Base-by-base conservation (phyloP, 192 early-diverging fungal species). In the Coemansia sp. region DNA sequence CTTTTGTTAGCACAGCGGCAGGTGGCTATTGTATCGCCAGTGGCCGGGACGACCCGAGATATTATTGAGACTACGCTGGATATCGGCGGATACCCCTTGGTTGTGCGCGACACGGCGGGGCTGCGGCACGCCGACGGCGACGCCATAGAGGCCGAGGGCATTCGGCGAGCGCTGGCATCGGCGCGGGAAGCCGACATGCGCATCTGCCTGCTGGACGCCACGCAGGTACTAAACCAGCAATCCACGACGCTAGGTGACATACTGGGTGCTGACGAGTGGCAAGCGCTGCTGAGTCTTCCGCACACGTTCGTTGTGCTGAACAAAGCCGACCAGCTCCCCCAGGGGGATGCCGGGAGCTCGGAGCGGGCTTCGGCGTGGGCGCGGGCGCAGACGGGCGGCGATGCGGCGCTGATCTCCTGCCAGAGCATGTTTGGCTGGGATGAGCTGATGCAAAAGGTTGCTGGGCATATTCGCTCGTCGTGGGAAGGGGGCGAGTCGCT, bases 11-110 rank as follows among this genome's bases (percentile, higher is more conserved):
- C 91, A 3, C 87, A 87, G 61, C 79, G 89, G 31, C 87, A 89
- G 65, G 92, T 90, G 13, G 91, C 91, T 0, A 92, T 93, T 45
- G 91, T 91, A 34, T 91, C 90, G 35, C 83, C 86, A 6, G 84
- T 87, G 21, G 88, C 91, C 29, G 92, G 92, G 16, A 93, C 92
- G 19, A 93, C 91, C 7, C 67, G 92, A 4, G 92, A 93, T 77
- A 72, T 93, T 3, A 84, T 93, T 9, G 91, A 93, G 66, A 83
- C 89, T 1, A 90, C 86, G 4, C 37, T 92, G 36, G 87, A 93
- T 61, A 78, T 92, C 51, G 91, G 88, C 29, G 91, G 90, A 11
- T 93, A 91, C 67, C 92, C 92, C 21, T 73, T 93, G 35, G 79
- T 92, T n/a, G 74, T 93, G 24, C 78, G 88, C 0, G 90, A 93